Evolutionary conservation across 768 basidiomycete species (phyloP), one percentile per base, ranked within the genome.

Genomic region (Kwoniella europaea): DNA sequence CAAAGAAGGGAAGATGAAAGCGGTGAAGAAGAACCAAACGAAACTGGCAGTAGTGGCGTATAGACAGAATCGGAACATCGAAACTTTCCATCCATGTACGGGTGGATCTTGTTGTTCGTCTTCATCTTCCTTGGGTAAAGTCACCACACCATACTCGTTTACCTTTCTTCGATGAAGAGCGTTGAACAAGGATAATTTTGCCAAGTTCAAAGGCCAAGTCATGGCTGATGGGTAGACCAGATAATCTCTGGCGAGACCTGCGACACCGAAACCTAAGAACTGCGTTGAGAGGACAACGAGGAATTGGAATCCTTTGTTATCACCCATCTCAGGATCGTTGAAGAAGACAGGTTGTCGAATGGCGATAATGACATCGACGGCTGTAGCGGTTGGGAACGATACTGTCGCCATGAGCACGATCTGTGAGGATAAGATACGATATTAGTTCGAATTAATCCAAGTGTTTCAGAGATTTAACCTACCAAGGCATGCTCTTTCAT

Each of bases 201-300:
- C 59, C 18, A 68, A 52, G 22, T 61, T 61, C 20, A 55, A 16
- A 12, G 67, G 67, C 67, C 67, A 68, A 1, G 60, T 63, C 59
- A 63, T 63, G 10, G 46, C 60, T 27, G 60, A 41, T 22, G 67
- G 67, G 53, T 68, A 68, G 22, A 68, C 67, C n/a, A 68, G 18
- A 84, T 94, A 94, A 43, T 93, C 86, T 62, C 94, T 86, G 77
- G 91, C 92, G 41, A 96, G 78, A 3, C 96, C 96, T 1, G 95
- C 94, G 20, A 96, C 86, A 27, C 92, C 93, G 78, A 96, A 95
- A 1, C 95, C 96, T 0, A 92, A 91, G 67, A 96, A 85, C 85
- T 98, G 65, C 22, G 65, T 67, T 9, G 65, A 67, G 0, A 67
- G 46, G 1, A 67, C 65, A 20, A 67, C 65, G 18, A 67, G 20